Evolutionary conservation across 768 basidiomycete species (phyloP).

Genomic region (Suillus subalutaceus): DNA sequence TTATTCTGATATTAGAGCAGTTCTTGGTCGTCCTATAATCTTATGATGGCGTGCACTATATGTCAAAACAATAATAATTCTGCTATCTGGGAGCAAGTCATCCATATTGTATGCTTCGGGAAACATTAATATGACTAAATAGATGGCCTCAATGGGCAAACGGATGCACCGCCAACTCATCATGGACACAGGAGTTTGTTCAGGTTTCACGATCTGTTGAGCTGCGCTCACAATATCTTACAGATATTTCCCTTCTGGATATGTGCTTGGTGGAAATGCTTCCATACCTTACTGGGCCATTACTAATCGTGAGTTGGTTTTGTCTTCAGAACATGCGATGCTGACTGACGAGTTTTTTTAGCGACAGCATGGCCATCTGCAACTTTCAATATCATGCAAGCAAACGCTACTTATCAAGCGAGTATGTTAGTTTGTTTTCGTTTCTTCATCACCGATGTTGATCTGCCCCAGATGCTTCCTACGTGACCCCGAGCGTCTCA

Average conservation of each 20-base stretch:
- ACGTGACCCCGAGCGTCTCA: background rate
- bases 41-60: constrained; percentile 51
- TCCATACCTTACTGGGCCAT: constrained; percentile 53
- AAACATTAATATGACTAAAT: background rate
- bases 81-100: constrained; percentile 34
- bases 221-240: background rate
- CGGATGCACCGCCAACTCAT: background rate
- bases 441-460: background rate
- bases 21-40: constrained; percentile 61
- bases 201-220: background rate
- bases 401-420: constrained; percentile 19
- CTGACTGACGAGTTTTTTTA: constrained; percentile 18
- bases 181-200: background rate
- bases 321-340: background rate
- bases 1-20: constrained; percentile 27
- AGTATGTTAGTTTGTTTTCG: constrained; percentile 17
- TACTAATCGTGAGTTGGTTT: constrained; percentile 44
- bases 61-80: constrained; percentile 40
- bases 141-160: constrained; percentile 26
- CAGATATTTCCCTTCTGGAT: constrained; percentile 44
- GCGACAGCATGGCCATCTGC: constrained; percentile 38
- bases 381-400: constrained; percentile 33
- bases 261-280: constrained; percentile 31
- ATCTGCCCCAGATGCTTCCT: background rate
- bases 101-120: background rate